A percentile compares a stretch with the other conserved stretches of the same genome.
Conservation (phyloP, 352 stramenopile species). For the Thalassiosira exigua region DNA sequence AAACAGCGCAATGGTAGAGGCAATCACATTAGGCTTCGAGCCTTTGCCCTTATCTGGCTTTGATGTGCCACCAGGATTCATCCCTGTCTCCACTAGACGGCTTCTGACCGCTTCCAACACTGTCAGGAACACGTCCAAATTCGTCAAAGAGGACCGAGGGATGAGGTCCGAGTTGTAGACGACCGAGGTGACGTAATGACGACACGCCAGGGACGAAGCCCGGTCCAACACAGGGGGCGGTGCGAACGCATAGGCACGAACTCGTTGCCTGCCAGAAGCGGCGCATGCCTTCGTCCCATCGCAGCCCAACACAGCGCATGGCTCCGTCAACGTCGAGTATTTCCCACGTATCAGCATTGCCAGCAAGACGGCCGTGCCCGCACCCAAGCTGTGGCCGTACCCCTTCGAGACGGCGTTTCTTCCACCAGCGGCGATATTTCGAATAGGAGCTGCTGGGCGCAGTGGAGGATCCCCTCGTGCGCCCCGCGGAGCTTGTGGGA, state of each 20-base stretch:
- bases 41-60: background rate
- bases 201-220: conserved; percentile 53
- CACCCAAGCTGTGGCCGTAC: conserved; percentile 67
- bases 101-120: conserved; percentile 59
- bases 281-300: too few species aligned
- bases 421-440: conserved; percentile 60
- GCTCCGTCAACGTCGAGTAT: conserved; percentile 52
- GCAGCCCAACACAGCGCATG: too few species aligned
- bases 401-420: conserved; percentile 50
- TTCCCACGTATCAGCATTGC: conserved; percentile 62
- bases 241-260: conserved; percentile 74
- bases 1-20: conserved; percentile 60
- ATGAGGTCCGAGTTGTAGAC: conserved; percentile 80
- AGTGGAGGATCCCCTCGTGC: conserved; percentile 72
- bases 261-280: conserved; percentile 25
- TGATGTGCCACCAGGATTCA: conserved; percentile 47
- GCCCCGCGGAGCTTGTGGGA: conserved; percentile 49
- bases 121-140: conserved; percentile 71
- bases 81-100: conserved; percentile 48
- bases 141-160: conserved; percentile 65
- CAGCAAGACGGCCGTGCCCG: conserved; percentile 53
- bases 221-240: conserved; percentile 74
- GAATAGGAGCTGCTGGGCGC: conserved; percentile 57
- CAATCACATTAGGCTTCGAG: conserved; percentile 27
- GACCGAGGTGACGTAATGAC: conserved; percentile 67